Evolutionary conservation across 2,329 filamentous ascomycete genomes (phyloP).

Genomic region (Plectosphaerella plurivora): DNA sequence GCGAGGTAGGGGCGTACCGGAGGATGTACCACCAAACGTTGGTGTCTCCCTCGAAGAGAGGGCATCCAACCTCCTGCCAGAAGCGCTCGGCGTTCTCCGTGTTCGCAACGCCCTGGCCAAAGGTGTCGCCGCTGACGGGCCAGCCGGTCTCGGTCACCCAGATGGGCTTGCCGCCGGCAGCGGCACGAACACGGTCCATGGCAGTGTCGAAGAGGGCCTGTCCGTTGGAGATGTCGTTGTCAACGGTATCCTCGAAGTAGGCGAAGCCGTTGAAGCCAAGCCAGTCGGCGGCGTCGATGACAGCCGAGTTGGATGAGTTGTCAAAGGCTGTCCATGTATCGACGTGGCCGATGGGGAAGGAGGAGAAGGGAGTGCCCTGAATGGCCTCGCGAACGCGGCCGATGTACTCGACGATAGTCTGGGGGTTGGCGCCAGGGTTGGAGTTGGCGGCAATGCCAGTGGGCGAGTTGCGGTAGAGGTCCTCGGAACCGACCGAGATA

Average conservation of each 20-base stretch:
- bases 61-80: constrained; percentile 77
- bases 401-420: constrained; percentile 65
- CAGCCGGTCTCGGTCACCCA: constrained; percentile 91
- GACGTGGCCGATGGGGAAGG: constrained; percentile 67
- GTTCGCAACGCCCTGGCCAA: constrained; percentile 59
- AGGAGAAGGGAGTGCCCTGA: constrained; percentile 53
- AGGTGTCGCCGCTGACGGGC: constrained; percentile 65
- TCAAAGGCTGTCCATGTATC: constrained; percentile 83
- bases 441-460: constrained; percentile 60
- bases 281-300: constrained; percentile 70
- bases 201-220: constrained; percentile 66
- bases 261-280: constrained; percentile 82
- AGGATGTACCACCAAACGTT: constrained; percentile 78
- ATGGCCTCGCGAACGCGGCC: constrained; percentile 60
- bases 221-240: constrained; percentile 62
- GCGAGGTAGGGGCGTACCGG: constrained; percentile 57
- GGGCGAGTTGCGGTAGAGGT: constrained; percentile 76
- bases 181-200: constrained; percentile 53
- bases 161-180: constrained; percentile 62
- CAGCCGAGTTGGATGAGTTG: constrained; percentile 65
- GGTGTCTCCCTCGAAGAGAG: constrained; percentile 52
- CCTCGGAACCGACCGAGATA: constrained; percentile 83
- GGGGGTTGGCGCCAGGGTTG: constrained; percentile 59
- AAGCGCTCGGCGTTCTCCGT: constrained; percentile 68
- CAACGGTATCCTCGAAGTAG: constrained; percentile 70